Base-by-base conservation (phyloP, 192 early-diverging fungal species). In the Globomyces pollinis-pini region DNA sequence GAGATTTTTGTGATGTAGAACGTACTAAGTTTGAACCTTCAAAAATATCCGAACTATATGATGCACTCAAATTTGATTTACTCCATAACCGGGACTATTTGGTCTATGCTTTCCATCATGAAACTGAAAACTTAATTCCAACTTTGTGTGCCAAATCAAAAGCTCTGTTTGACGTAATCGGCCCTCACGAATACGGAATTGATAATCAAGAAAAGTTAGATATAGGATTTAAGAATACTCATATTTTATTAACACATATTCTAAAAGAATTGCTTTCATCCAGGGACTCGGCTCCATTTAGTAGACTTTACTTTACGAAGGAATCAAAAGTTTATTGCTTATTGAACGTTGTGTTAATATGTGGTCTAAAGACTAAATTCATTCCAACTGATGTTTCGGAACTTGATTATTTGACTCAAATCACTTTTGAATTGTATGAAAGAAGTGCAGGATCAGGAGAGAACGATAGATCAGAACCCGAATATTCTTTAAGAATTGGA, bases 381-480 rank as follows among this genome's bases (percentile, higher is more conserved):
- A 60, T 42, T 13, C 43, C 44, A 9, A 32, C 74, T 20, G 69
- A 84, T 4, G 74, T 94, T 11, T 86, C 84, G 23, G 95, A 98
- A 72, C 70, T 98, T 15, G 95, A 98, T 60, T 98, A 88, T 91
- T 67, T 98, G 43, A 96, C 95, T 1, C 95, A 98, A 59, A 98
- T 98, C 50, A 93, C 90, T 4, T 96, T 98, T 72, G 95, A 98
- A 68, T 70, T 98, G 1, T 93, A 96, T 54, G 93, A 96, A 75
- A 76, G 93, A 41, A 85, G 73, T 50, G 68, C 77, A 20, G 67
- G 78, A 45, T 65, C 38, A 55, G 56, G 2, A 31, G 69, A 55
- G 44, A 61, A 1, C 33, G 62, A 64, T 26, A 3, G 44, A 21
- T 28, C 23, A 7, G 70, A 77, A 3, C 77, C 80, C 28, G 94